These are phyloP conservation scores for Neonectria hederae DNA, from an alignment of 2,329 filamentous ascomycete genomes.

Conservation along the genomic window DNA sequence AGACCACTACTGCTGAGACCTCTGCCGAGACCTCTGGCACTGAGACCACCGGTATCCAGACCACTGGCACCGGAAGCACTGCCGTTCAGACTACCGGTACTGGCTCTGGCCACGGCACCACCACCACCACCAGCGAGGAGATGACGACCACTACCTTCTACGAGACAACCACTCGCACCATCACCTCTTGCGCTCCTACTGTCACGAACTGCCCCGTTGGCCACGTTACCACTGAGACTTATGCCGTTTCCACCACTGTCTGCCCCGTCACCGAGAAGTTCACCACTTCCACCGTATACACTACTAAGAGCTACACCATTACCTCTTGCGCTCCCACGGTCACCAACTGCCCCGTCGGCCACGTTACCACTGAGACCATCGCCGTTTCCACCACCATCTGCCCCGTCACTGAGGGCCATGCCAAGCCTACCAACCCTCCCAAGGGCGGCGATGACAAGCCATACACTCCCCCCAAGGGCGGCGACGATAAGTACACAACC, in stretches of 20 bases:
- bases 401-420: conserved; percentile 47
- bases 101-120: conserved; percentile 29
- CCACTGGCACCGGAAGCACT: conserved; percentile 33
- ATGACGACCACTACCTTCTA: conserved; percentile 42
- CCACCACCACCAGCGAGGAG: conserved; percentile 28
- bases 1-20: conserved; percentile 44
- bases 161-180: conserved; percentile 41
- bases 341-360: conserved; percentile 38
- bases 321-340: conserved; percentile 31
- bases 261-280: conserved; percentile 39
- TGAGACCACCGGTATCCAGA: conserved; percentile 36
- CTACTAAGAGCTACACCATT: conserved; percentile 32
- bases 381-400: conserved; percentile 54
- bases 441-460: conserved; percentile 1
- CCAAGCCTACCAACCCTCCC: conserved; percentile 2
- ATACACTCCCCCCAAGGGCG: neutral
- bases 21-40: conserved; percentile 41
- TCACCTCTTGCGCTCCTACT: conserved; percentile 35
- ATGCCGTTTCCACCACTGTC: conserved; percentile 50
- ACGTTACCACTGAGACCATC: conserved; percentile 45
- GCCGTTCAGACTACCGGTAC: conserved; percentile 46
- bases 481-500: conserved; percentile 19
- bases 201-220: conserved; percentile 39
- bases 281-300: conserved; percentile 38
- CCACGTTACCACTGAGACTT: conserved; percentile 43